phyloP scores from a whole-genome alignment of 176 grass and related monocot species.

The Bonia amplexicaulis region DNA sequence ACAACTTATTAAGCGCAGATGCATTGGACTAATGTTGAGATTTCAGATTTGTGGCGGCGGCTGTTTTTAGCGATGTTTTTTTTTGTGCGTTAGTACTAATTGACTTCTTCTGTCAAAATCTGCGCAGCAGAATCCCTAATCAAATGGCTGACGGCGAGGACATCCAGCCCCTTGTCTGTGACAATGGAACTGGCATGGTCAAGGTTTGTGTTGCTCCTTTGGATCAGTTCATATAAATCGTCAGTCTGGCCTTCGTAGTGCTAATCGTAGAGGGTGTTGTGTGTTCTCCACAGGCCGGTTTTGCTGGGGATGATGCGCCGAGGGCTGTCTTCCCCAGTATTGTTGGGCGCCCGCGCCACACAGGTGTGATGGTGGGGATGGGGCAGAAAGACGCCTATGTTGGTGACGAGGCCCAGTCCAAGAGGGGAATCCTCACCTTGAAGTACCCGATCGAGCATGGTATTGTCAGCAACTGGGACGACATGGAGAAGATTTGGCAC shows the following conservation, averaged over 20 bases:
- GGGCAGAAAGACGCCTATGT: constrained; percentile 48
- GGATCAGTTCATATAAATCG: neutral
- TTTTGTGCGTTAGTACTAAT: neutral
- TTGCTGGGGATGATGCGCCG: constrained; percentile 44
- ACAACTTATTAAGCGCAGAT: neutral
- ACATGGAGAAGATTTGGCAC: constrained; percentile 59
- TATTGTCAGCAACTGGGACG: constrained; percentile 46
- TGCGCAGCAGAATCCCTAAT: neutral
- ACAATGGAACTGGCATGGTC: constrained; percentile 61
- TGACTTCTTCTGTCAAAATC: neutral
- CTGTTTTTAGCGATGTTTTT: neutral
- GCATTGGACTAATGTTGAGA: neutral
- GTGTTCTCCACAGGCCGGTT: constrained; percentile 22
- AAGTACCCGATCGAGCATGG: constrained; percentile 51
- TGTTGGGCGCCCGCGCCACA: constrained; percentile 35
- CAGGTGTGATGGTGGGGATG: constrained; percentile 49
- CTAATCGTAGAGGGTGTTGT: neutral
- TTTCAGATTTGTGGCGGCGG: neutral
- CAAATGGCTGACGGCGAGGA: constrained; percentile 53
- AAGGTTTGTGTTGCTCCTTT: constrained; percentile 18
- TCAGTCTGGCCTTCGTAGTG: neutral
- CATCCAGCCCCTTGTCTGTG: constrained; percentile 51
- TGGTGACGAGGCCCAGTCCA: constrained; percentile 41
- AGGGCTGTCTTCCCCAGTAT: constrained; percentile 54
- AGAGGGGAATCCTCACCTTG: constrained; percentile 44